A percentile compares a stretch with the other conserved stretches of the same genome.
Conservation (phyloP, 108 stramenopile genomes). For the Cyclotella distinguenda region DNA sequence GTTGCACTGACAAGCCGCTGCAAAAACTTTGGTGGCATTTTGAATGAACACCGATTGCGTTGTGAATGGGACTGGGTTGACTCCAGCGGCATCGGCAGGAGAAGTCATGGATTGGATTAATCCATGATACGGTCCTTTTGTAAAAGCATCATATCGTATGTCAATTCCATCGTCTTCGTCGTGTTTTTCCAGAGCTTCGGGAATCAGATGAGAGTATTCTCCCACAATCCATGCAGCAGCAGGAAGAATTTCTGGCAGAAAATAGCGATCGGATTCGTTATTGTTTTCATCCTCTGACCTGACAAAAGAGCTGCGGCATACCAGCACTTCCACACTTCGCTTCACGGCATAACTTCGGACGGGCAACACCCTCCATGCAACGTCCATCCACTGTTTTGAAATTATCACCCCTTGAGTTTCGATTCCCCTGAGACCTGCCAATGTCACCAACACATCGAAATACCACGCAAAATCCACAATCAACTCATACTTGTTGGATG, state of each 20-base stretch:
- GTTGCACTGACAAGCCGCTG: conserved; percentile 61
- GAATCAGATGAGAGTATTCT: conserved; percentile 87
- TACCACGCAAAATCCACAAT: conserved; percentile 96
- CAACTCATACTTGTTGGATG: conserved; percentile 90
- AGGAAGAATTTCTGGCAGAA: conserved; percentile 75
- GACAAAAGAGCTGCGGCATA: conserved; percentile 44
- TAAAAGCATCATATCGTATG: conserved; percentile 42
- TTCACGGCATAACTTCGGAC: conserved; percentile 91
- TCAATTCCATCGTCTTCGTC: conserved; percentile 54
- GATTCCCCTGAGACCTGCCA: conserved; percentile 86
- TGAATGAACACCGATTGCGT: conserved; percentile 91
- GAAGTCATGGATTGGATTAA: conserved; percentile 69
- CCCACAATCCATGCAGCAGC: conserved; percentile 96
- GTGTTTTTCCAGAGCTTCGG: conserved; percentile 50
- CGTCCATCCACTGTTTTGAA: conserved; percentile 90
- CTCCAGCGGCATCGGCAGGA: conserved; percentile 52
- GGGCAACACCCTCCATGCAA: conserved; percentile 91
- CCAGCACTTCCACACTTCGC: conserved; percentile 70
- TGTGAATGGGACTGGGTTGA: conserved; percentile 39
- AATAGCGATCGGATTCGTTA: conserved; percentile 43
- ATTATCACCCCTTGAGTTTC: conserved; percentile 76
- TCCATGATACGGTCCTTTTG: conserved; percentile 59
- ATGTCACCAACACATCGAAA: conserved; percentile 80
- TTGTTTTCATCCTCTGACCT: conserved; percentile 20
- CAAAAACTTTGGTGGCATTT: conserved; percentile 86